Conservation (phyloP, 2,329 filamentous ascomycete genomes). For the Hymenoscyphus infarciens region DNA sequence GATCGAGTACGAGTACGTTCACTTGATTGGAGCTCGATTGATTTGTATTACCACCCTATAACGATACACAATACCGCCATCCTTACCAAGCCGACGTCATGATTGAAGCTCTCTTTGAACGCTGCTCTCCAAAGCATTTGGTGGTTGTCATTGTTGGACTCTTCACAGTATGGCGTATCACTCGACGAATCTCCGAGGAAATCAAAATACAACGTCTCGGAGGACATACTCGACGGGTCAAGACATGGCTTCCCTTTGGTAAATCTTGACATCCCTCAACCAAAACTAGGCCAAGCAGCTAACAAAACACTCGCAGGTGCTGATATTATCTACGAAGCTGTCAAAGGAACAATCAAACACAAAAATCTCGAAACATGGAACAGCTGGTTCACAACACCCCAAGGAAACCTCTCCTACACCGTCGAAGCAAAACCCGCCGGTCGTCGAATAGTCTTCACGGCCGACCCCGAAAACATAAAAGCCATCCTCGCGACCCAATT, state of each 20-base stretch:
- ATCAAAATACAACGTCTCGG: conserved; percentile 46
- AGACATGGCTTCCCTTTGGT: conserved; percentile 46
- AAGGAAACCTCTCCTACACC: conserved; percentile 47
- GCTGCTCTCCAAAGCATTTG: conserved; percentile 39
- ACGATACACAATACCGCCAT: not conserved
- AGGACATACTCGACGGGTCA: conserved; percentile 39
- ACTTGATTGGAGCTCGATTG: not conserved
- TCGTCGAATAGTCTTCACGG: conserved; percentile 57
- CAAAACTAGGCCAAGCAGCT: not conserved
- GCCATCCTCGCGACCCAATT: conserved; percentile 88
- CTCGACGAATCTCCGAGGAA: conserved; percentile 40
- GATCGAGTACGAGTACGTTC: not conserved
- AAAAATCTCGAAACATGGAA: conserved; percentile 61
- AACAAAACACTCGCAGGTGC: conserved; percentile 46
- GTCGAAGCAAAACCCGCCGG: conserved; percentile 46
- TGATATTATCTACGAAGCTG: conserved; percentile 58
- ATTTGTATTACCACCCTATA: not conserved
- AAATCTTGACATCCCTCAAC: conserved; percentile 22
- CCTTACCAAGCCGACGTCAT: conserved; percentile 16
- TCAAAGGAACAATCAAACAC: conserved; percentile 51
- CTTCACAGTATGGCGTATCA: conserved; percentile 31
- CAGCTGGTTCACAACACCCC: conserved; percentile 44
- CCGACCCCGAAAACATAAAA: conserved; percentile 87
- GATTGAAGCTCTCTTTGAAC: conserved; percentile 38
- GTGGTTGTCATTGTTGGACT: conserved; percentile 17